phyloP scores from a whole-genome alignment of 441 rosid genomes.

The Bruguiera hainesii region DNA sequence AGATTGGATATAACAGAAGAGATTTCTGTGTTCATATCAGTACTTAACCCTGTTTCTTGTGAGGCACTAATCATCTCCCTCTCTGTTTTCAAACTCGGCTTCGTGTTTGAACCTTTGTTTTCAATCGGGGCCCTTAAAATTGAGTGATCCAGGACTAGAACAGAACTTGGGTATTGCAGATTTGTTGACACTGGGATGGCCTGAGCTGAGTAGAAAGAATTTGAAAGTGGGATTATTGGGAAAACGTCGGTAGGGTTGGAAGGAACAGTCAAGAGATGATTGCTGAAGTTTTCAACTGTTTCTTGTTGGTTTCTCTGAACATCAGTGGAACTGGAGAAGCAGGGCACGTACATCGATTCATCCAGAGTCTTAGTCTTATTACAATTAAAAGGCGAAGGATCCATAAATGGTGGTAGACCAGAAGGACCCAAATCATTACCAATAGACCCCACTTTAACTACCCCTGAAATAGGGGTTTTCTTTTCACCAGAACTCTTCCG shows the following conservation, averaged over 20 bases:
- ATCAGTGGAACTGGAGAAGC: conserved; percentile 87
- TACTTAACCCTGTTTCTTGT: conserved; percentile 44
- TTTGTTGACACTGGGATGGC: conserved; percentile 24
- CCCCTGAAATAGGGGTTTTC: conserved; percentile 58
- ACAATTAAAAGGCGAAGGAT: conserved; percentile 43
- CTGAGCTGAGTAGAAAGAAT: conserved; percentile 38
- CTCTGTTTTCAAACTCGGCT: conserved; percentile 43
- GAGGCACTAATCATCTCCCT: conserved; percentile 40
- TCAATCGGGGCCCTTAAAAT: conserved; percentile 47
- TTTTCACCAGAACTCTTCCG: conserved; percentile 70
- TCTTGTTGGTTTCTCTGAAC: conserved; percentile 32
- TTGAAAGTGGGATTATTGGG: conserved; percentile 30
- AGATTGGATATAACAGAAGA: conserved; percentile 46
- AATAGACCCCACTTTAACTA: conserved; percentile 36
- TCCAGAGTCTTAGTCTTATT: conserved; percentile 29
- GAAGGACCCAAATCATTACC: conserved; percentile 44
- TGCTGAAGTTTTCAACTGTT: conserved; percentile 26
- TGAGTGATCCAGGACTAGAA: conserved; percentile 41
- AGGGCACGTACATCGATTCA: conserved; percentile 77
- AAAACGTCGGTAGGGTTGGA: conserved; percentile 22
- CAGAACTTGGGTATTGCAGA: conserved; percentile 32
- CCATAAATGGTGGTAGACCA: conserved; percentile 59
- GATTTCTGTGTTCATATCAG: conserved; percentile 41
- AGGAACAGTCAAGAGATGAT: conserved; percentile 26
- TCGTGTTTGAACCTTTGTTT: conserved; percentile 34